Evolutionary conservation across 768 basidiomycete genomes (phyloP), one percentile per base, ranked within the genome.

Genomic region (Russula dissimulans): DNA sequence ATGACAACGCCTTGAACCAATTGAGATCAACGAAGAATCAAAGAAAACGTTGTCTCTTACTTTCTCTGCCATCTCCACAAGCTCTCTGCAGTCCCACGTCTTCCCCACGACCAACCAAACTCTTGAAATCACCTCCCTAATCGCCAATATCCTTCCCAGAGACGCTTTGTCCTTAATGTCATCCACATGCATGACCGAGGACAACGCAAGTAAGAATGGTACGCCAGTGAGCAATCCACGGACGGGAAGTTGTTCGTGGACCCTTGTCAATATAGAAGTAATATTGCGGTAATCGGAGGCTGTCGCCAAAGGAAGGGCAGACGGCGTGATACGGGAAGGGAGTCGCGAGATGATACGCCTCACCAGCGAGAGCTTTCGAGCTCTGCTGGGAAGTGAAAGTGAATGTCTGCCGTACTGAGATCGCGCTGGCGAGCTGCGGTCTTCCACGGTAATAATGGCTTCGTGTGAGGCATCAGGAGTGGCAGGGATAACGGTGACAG

Each of bases 151-250:
- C 60, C 83, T 81, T 63, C 75, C 75, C 22, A 72, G 68, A 31
- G 68, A 69, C n/a, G 71, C 70, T 47, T 68, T 55, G 60, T 81
- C 76, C 36, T 74, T 71, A 11, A 68, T 67, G 17, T 76, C 74
- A n/a, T 76, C 75, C 31, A 76, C 66, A 38, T 76, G 75, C 4
- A 80, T 73, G 10, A 81, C 81, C 7, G 67, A 71, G 57, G 89
- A 82, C 52, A 95, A 71, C 1, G 89, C 84, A n/a, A 91, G 69
- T 31, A 97, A 71, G 90, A 97, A 93, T 5, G 94, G 93, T 38
- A 91, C 73, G 22, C 91, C 89, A 2, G 84, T 83, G 17, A 93
- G 72, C 43, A 95, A 66, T 3, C 84, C 87, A 44, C 86, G 82
- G 31, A 86, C 73, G 1, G 94, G 92, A n/a, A 90, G 71, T 52